A percentile compares a stretch with the other conserved stretches of the same genome.
phyloP scores from a whole-genome alignment of 2,329 filamentous ascomycete species.

The Trichoderma breve region DNA sequence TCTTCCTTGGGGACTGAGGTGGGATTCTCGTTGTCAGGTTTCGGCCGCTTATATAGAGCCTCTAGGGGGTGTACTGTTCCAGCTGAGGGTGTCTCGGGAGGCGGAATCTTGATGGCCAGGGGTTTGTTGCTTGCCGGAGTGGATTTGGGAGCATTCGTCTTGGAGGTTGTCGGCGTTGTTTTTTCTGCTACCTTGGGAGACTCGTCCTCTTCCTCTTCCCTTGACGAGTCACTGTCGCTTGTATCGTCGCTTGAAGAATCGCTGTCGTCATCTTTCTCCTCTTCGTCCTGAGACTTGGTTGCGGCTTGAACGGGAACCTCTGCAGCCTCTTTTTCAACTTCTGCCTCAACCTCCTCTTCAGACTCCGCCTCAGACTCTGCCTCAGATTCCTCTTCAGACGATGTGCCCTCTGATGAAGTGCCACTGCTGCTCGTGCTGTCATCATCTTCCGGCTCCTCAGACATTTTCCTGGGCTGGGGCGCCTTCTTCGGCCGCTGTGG shows the following conservation, averaged over 20 bases:
- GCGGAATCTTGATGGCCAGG: conserved; percentile 56
- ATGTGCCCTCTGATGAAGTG: conserved; percentile 35
- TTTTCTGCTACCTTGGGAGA: conserved; percentile 20
- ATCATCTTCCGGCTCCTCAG: conserved; percentile 30
- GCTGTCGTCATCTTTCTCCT: neutral
- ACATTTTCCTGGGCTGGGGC: conserved; percentile 23
- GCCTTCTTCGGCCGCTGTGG: conserved; percentile 26
- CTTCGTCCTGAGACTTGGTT: conserved; percentile 11
- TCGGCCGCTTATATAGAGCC: conserved; percentile 79
- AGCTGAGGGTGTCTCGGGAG: conserved; percentile 45
- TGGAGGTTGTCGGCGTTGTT: conserved; percentile 27
- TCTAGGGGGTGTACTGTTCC: conserved; percentile 76
- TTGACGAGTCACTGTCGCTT: conserved; percentile 22
- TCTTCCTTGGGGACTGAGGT: conserved; percentile 44
- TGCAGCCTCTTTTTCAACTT: conserved; percentile 26
- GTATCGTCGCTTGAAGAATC: conserved; percentile 9
- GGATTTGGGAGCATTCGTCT: conserved; percentile 39
- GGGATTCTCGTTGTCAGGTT: conserved; percentile 39
- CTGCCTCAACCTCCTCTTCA: conserved; percentile 21
- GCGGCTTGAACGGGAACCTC: neutral
- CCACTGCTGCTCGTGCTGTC: conserved; percentile 43
- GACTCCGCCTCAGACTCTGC: conserved; percentile 9
- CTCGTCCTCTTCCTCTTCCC: conserved; percentile 13
- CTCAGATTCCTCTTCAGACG: conserved; percentile 32
- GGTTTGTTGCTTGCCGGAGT: conserved; percentile 50